Conservation (phyloP, 140 eudicot species). For the Stevia rebaudiana region DNA sequence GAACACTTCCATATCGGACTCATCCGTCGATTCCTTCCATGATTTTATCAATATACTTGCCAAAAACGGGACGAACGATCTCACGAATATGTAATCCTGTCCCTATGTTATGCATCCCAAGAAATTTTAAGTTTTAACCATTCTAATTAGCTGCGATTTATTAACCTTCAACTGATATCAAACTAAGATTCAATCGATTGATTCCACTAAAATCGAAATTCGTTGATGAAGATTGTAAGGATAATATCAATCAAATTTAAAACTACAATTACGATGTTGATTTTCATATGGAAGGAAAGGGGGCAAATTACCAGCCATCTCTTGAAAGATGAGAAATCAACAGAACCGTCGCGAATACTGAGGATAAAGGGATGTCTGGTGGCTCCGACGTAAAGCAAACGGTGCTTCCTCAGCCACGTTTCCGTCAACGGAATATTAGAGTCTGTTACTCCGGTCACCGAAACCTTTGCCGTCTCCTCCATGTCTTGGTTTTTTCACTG, state of each 20-base stretch:
- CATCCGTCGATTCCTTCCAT: slow-evolving; percentile 54
- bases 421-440: slow-evolving; percentile 30
- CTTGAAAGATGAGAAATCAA: slow-evolving; percentile 61
- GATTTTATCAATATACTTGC: slow-evolving; percentile 72
- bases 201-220: not conserved
- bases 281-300: not conserved
- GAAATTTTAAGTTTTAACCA: not conserved
- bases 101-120: slow-evolving; percentile 58
- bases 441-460: slow-evolving; percentile 14
- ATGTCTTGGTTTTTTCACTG: not conserved
- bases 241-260: too few species aligned
- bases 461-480: slow-evolving; percentile 13
- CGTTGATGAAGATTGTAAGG: not conserved
- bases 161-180: not conserved
- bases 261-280: not conserved
- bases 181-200: not conserved
- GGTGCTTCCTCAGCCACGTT: slow-evolving; percentile 64
- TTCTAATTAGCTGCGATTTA: not conserved
- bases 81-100: slow-evolving; percentile 79
- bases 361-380: slow-evolving; percentile 70
- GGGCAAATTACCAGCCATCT: slow-evolving; percentile 64
- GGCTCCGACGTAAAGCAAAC: slow-evolving; percentile 40
- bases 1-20: slow-evolving; percentile 53
- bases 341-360: slow-evolving; percentile 60
- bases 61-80: slow-evolving; percentile 66